phyloP scores from a whole-genome alignment of 257 asterid species.

The Nicotiana attenuata region DNA sequence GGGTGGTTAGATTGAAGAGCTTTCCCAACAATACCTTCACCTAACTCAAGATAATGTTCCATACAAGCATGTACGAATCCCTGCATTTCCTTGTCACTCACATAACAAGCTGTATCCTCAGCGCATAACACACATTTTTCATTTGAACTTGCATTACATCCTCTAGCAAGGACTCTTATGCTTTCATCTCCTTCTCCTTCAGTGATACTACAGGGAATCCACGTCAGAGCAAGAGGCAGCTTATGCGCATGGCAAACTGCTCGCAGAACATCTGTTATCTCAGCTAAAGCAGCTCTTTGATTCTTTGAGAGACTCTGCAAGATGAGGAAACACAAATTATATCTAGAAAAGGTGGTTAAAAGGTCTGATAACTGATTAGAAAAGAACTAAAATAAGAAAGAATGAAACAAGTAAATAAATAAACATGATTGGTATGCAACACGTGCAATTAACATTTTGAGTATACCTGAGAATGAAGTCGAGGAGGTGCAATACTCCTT shows the following conservation, averaged over 20 bases:
- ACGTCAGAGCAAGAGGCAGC: constrained; percentile 80
- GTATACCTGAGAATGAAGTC: constrained; percentile 55
- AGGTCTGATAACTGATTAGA: neutral
- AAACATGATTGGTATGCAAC: neutral
- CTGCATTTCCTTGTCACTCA: constrained; percentile 57
- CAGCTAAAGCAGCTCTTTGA: constrained; percentile 77
- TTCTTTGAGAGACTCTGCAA: constrained; percentile 62
- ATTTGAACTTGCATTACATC: constrained; percentile 17
- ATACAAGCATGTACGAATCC: constrained; percentile 78
- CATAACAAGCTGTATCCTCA: constrained; percentile 65
- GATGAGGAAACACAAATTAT: constrained; percentile 5
- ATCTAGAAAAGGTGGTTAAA: neutral
- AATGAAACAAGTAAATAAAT: neutral
- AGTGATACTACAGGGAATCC: constrained; percentile 69
- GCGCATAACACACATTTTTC: constrained; percentile 50
- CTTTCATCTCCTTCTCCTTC: constrained; percentile 19
- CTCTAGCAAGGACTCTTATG: neutral
- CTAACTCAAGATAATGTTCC: constrained; percentile 71
- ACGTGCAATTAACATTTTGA: neutral
- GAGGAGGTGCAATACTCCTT: constrained; percentile 53
- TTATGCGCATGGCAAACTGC: constrained; percentile 86
- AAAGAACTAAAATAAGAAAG: neutral
- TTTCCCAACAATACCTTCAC: constrained; percentile 90
- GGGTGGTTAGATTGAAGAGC: constrained; percentile 89
- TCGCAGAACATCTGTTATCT: constrained; percentile 70